Conservation (phyloP, 768 basidiomycete genomes). For the Mycena maculata region DNA sequence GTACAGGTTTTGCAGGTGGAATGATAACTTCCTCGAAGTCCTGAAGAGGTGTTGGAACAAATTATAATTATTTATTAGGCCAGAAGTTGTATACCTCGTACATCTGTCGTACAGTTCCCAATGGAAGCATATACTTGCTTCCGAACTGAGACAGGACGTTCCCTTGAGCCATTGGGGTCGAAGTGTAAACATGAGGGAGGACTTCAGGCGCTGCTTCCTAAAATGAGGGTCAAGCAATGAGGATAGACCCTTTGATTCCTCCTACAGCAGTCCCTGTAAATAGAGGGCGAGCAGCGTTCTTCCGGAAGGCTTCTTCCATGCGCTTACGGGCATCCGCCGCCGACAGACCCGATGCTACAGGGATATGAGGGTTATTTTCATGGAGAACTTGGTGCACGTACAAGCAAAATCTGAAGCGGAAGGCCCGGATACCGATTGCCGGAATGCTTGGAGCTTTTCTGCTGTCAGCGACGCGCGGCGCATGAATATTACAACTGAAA, state of each 20-base stretch:
- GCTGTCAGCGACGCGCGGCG: neutral
- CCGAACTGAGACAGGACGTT: slow-evolving; percentile 79
- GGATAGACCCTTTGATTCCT: neutral
- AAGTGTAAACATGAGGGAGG: slow-evolving; percentile 91
- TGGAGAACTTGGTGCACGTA: slow-evolving; percentile 3
- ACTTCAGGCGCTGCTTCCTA: slow-evolving; percentile 68
- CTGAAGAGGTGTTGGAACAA: slow-evolving; percentile 50
- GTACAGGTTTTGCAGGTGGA: slow-evolving; percentile 85
- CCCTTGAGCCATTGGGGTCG: slow-evolving; percentile 66
- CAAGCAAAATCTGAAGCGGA: slow-evolving; percentile 3
- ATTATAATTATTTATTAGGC: slow-evolving; percentile 21
- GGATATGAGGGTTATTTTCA: neutral
- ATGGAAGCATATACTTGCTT: slow-evolving; percentile 81
- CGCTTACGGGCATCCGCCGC: slow-evolving; percentile 65
- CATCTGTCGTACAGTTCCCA: slow-evolving; percentile 79
- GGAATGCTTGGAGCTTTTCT: slow-evolving; percentile 26
- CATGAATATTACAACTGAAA: slow-evolving; percentile 17
- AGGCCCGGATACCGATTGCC: slow-evolving; percentile 6
- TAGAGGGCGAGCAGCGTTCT: slow-evolving; percentile 74
- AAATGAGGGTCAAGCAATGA: slow-evolving; percentile 5
- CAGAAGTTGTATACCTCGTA: no score
- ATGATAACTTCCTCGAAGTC: slow-evolving; percentile 90
- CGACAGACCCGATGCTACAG: slow-evolving; percentile 44
- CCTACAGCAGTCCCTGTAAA: slow-evolving; percentile 68
- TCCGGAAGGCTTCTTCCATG: slow-evolving; percentile 69